Percentiles rank a stretch among this genome's conserved stretches.
Conservation (phyloP, 1,139 yeast species). For the Suhomyces guaymorum region DNA sequence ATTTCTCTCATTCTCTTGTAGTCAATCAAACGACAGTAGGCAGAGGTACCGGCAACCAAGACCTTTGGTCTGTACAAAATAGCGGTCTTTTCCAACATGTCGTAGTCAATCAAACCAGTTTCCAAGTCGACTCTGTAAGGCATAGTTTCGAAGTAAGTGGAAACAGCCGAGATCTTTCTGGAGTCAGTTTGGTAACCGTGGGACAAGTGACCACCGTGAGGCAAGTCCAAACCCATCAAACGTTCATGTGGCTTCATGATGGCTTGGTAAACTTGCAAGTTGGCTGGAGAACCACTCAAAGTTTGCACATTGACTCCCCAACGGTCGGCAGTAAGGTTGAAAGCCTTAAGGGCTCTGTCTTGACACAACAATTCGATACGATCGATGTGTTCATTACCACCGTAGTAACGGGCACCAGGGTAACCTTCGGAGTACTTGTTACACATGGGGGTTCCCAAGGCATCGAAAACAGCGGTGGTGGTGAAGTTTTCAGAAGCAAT, state of each 20-base stretch:
- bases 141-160: conserved; percentile 97
- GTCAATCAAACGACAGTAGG: conserved; percentile 93
- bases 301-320: conserved; percentile 99
- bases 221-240: conserved; percentile 94
- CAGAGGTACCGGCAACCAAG: conserved; percentile 96
- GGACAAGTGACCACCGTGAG: conserved; percentile 97
- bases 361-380: conserved; percentile 90
- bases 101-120: conserved; percentile 94
- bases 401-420: conserved; percentile 87
- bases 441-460: conserved; percentile 96
- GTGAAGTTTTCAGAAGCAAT: conserved; percentile 98
- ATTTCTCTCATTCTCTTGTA: conserved; percentile 95
- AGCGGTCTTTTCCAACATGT: conserved; percentile 88
- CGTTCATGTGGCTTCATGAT: conserved; percentile 93
- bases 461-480: conserved; percentile 93
- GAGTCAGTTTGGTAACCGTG: conserved; percentile 98
- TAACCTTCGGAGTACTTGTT: conserved; percentile 86
- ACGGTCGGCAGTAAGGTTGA: conserved; percentile 71
- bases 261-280: conserved; percentile 94
- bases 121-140: conserved; percentile 91
- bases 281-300: conserved; percentile 95
- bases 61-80: conserved; percentile 91
- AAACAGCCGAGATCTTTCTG: conserved; percentile 92
- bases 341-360: conserved; percentile 88
- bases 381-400: conserved; percentile 93